Conservation (phyloP, 495 filamentous ascomycete species). For the Pyrenula massariospora region DNA sequence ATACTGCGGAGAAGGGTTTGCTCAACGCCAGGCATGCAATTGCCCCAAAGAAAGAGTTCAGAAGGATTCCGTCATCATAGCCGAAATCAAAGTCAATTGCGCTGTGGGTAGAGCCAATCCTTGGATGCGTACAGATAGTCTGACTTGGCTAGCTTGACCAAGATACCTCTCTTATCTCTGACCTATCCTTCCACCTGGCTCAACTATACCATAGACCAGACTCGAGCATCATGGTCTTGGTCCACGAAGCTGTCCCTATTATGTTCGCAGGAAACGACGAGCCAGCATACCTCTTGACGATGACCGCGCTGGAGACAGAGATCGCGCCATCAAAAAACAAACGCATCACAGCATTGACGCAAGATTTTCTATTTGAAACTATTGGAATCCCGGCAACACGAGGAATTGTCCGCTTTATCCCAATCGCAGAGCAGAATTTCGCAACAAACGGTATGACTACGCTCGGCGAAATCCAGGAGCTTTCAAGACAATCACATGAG, state of each 20-base stretch:
- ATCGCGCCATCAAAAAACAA: slow-evolving; percentile 71
- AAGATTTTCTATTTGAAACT: slow-evolving; percentile 53
- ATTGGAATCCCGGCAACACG: slow-evolving; percentile 50
- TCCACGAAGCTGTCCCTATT: slow-evolving; percentile 67
- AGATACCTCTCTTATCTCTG: slow-evolving; percentile 46
- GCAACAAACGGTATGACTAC: slow-evolving; percentile 60
- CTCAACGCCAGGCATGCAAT: slow-evolving; percentile 34
- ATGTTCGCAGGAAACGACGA: slow-evolving; percentile 61
- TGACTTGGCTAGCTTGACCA: neutral
- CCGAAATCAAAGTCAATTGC: slow-evolving; percentile 75
- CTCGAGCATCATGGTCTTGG: slow-evolving; percentile 55
- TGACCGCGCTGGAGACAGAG: slow-evolving; percentile 56
- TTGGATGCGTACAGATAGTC: neutral
- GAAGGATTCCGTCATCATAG: slow-evolving; percentile 60
- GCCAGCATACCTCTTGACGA: slow-evolving; percentile 71
- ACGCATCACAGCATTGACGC: slow-evolving; percentile 65
- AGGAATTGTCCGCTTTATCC: slow-evolving; percentile 60
- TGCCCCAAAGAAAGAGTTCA: slow-evolving; percentile 45
- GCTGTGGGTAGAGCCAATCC: slow-evolving; percentile 41
- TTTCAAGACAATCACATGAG: slow-evolving; percentile 31
- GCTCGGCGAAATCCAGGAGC: slow-evolving; percentile 52
- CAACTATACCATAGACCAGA: slow-evolving; percentile 62
- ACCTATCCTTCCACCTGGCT: slow-evolving; percentile 57
- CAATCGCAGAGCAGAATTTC: slow-evolving; percentile 56
- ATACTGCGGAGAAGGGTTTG: slow-evolving; percentile 52